Conservation (phyloP, 2,329 filamentous ascomycete genomes). For the Aspergillus jensenii region DNA sequence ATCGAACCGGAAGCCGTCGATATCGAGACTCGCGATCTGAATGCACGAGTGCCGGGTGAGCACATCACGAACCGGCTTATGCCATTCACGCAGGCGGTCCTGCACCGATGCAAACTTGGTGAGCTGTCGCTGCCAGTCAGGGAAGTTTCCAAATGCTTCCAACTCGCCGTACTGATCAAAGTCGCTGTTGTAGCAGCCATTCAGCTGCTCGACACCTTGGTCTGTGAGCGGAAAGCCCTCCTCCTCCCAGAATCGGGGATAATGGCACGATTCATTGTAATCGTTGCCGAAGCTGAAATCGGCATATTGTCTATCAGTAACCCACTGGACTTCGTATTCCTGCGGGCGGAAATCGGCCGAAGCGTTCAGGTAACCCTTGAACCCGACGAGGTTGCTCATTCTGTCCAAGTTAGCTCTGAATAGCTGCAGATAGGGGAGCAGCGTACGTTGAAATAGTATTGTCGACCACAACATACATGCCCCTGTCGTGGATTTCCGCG, state of each 20-base stretch:
- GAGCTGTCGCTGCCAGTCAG: constrained; percentile 64
- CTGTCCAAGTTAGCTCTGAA: constrained; percentile 8
- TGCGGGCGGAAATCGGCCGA: constrained; percentile 54
- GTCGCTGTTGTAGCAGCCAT: constrained; percentile 62
- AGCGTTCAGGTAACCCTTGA: constrained; percentile 59
- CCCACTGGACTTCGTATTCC: constrained; percentile 62
- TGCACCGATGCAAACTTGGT: constrained; percentile 67
- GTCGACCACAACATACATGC: constrained; percentile 67
- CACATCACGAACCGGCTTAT: constrained; percentile 56
- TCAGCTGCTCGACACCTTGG: constrained; percentile 48
- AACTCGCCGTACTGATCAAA: constrained; percentile 66
- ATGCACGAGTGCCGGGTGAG: constrained; percentile 64
- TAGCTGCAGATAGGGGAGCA: too few species aligned
- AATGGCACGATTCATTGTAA: constrained; percentile 56
- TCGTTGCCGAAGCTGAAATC: constrained; percentile 59
- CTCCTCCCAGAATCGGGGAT: constrained; percentile 63
- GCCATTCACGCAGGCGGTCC: constrained; percentile 66
- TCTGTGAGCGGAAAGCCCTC: constrained; percentile 52
- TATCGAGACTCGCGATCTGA: constrained; percentile 61
- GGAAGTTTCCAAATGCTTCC: constrained; percentile 62
- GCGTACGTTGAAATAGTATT: constrained; percentile 64
- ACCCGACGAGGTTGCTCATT: constrained; percentile 63
- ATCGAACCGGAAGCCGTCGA: constrained; percentile 67
- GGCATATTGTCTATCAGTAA: constrained; percentile 53
- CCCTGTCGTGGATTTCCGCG: constrained; percentile 58